Percentiles rank a stretch among this genome's conserved stretches.
Conservation (phyloP, 108 stramenopile genomes). For the Conticribra weissflogii region DNA sequence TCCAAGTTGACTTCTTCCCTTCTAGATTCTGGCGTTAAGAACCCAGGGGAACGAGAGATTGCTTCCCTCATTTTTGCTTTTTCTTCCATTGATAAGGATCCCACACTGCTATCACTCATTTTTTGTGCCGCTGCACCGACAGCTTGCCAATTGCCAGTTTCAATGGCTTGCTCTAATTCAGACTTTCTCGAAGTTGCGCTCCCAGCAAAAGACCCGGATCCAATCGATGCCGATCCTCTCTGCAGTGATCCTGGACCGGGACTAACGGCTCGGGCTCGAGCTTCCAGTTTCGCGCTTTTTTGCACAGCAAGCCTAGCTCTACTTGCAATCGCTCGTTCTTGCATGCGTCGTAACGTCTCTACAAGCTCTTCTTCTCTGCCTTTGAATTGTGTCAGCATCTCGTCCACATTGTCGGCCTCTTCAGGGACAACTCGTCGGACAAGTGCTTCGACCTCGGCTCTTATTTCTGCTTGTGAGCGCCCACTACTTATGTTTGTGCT, state of each 20-base stretch:
- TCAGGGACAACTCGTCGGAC: constrained; percentile 85
- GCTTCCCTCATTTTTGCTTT: constrained; percentile 35
- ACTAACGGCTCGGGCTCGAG: constrained; percentile 31
- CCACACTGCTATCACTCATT: constrained; percentile 52
- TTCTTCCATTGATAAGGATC: constrained; percentile 40
- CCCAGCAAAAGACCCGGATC: constrained; percentile 28
- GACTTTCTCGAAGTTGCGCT: constrained; percentile 42
- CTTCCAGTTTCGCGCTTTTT: constrained; percentile 80
- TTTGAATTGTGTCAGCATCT: constrained; percentile 88
- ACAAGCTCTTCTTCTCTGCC: constrained; percentile 91
- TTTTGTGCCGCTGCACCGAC: constrained; percentile 78
- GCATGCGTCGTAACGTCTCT: constrained; percentile 85
- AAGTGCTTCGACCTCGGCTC: constrained; percentile 79
- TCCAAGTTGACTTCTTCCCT: constrained; percentile 66
- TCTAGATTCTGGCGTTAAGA: constrained; percentile 16
- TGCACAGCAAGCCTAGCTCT: constrained; percentile 73
- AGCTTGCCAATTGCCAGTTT: constrained; percentile 89
- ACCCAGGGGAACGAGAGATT: constrained; percentile 39
- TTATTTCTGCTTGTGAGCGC: constrained; percentile 65
- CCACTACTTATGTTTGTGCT: constrained; percentile 45
- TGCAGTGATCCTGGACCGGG: constrained; percentile 2
- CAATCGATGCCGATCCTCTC: constrained; percentile 3
- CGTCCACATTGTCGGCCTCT: constrained; percentile 88
- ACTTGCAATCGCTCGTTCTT: constrained; percentile 82
- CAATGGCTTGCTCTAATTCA: constrained; percentile 70